These are phyloP conservation scores for Ilex aquifolium DNA, from an alignment of 257 asterid genomes.

Conservation along the genomic window DNA sequence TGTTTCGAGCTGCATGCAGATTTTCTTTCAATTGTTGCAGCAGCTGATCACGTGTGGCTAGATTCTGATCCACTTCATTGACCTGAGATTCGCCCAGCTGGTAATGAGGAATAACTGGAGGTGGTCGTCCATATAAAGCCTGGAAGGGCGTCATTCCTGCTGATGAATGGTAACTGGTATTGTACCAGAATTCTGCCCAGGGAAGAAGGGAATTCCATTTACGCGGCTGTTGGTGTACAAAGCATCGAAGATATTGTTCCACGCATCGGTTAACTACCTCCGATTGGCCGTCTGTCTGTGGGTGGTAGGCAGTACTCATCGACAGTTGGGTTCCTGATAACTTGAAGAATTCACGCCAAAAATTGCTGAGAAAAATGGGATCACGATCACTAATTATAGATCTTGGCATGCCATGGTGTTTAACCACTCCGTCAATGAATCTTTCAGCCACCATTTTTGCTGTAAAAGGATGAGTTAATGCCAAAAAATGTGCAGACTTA, in stretches of 20 bases:
- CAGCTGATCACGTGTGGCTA: no score
- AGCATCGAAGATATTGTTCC: neutral
- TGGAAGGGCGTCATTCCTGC: neutral
- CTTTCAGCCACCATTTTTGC: neutral
- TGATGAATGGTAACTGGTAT: neutral
- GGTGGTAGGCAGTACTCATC: neutral
- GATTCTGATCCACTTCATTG: no score
- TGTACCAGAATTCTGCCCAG: conserved; percentile 6
- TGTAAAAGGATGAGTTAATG: neutral
- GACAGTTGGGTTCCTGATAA: neutral
- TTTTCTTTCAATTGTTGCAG: no score
- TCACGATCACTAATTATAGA: no score
- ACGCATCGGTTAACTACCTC: neutral
- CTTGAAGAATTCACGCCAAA: neutral
- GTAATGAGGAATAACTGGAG: neutral
- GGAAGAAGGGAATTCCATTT: neutral
- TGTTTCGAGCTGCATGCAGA: no score
- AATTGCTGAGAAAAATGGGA: neutral
- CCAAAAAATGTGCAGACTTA: no score
- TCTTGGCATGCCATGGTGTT: neutral
- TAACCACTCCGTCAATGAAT: neutral
- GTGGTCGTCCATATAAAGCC: neutral
- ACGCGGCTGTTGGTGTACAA: neutral
- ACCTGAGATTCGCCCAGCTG: no score
- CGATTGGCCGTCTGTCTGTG: neutral